Evolutionary conservation across 2,329 filamentous ascomycete species (phyloP).

Genomic region (Pseudopithomyces chartarum): DNA sequence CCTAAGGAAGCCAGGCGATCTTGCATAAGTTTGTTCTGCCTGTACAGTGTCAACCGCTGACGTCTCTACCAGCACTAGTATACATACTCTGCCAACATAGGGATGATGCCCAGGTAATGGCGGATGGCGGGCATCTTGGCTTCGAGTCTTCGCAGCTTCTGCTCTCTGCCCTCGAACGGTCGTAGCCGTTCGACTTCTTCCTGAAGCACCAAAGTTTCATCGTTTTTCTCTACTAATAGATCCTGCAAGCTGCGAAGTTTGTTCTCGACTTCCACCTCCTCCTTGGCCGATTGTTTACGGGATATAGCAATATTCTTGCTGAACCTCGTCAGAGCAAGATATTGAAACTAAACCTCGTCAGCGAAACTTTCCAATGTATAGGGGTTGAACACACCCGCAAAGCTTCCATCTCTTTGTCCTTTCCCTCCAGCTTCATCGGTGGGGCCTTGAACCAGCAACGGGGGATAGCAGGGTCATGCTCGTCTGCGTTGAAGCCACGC

Average conservation of each 20-base stretch:
- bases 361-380: neutral
- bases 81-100: constrained; percentile 33
- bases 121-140: constrained; percentile 29
- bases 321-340: constrained; percentile 38
- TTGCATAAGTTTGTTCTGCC: constrained; percentile 38
- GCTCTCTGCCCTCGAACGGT: constrained; percentile 22
- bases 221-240: constrained; percentile 43
- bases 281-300: constrained; percentile 22
- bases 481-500: constrained; percentile 47
- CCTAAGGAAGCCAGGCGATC: constrained; percentile 32
- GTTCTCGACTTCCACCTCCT: constrained; percentile 24
- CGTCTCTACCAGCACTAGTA: neutral
- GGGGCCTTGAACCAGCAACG: constrained; percentile 50
- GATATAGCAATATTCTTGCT: constrained; percentile 27
- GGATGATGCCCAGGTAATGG: constrained; percentile 34
- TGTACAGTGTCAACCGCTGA: constrained; percentile 20
- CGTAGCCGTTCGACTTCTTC: constrained; percentile 27
- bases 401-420: constrained; percentile 47
- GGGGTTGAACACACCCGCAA: constrained; percentile 42
- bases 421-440: constrained; percentile 48
- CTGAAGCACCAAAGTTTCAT: constrained; percentile 31
- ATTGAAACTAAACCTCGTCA: constrained; percentile 52
- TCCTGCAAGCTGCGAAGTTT: constrained; percentile 33
- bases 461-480: constrained; percentile 52
- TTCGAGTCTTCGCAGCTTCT: constrained; percentile 26